Evolutionary conservation across 1,284 basidiomycete genomes (phyloP), one percentile per base, ranked within the genome.

Genomic region (Sporisorium scitamineum): DNA sequence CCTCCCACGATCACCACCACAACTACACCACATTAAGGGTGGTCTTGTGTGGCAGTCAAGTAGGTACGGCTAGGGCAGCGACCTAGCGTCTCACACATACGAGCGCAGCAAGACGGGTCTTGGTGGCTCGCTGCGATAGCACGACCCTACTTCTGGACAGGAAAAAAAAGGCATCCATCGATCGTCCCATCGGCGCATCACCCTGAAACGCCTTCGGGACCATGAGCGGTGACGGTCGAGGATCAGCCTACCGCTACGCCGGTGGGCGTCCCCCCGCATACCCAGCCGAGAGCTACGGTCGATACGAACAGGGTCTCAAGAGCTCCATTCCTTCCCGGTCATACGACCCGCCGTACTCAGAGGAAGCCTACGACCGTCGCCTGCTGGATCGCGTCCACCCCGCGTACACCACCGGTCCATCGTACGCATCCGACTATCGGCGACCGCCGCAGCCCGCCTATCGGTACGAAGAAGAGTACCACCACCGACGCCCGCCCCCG

Each of bases 171-270:
- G n/a, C n/a, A n/a, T n/a, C n/a, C 37, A n/a, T 18, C 18, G 37
- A n/a, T 18, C 18, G 16, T 9, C 20, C 39, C 37, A n/a, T 39
- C 37, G 37, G 5, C 8, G 37, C 37, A 42, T 20, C 39, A 10
- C 39, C 10, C 3, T 6, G 5, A 18, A 8, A 8, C 37, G 37
- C 37, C 5, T 5, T 39, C 37, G 32, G 27, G 31, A 27, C 13
- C 27, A 75, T 75, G 72, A 75, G 67, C 57, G 67, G 72, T 27
- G 62, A 70, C 10, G 67, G 70, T 42, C 54, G 63, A 61, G 64
- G 54, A 7, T 47, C 70, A 16, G 48, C 67, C 47, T 76, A 76
- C 39, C 68, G 69, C 6, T 70, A 76, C 37, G 56, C 67, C 14
- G 67, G 47, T 22, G 56, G 55, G 20, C 61, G 67, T 31, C 53